A percentile compares a stretch with the other conserved stretches of the same genome.
Conservation (phyloP, 176 grass and related monocot species). For the Oryza punctata region DNA sequence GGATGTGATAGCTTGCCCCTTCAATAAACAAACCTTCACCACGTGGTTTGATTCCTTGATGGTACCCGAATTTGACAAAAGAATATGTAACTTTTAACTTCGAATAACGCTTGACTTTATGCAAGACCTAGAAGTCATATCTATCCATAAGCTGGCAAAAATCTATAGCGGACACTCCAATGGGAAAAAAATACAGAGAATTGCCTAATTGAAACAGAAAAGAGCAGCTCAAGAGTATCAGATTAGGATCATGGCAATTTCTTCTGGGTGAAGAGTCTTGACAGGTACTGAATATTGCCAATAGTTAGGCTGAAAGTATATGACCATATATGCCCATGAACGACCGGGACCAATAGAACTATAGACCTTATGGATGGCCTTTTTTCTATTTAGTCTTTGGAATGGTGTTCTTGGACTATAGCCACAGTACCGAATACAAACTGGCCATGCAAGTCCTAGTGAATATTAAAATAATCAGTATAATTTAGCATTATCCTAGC, state of each 20-base stretch:
- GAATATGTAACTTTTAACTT: conserved; percentile 13
- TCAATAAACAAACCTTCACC: conserved; percentile 10
- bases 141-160: conserved; percentile 6
- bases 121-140: conserved; percentile 20
- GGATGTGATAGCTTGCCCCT: conserved; percentile 24
- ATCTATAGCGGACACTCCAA: neutral
- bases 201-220: conserved; percentile 25
- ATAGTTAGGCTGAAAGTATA: conserved; percentile 34
- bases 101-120: conserved; percentile 2
- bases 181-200: neutral
- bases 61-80: conserved; percentile 29
- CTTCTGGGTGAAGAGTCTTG: conserved; percentile 19
- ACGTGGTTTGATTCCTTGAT: conserved; percentile 18
- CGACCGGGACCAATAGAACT: neutral
- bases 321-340: neutral
- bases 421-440: neutral
- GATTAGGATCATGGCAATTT: conserved; percentile 28
- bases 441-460: neutral
- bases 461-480: neutral
- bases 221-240: conserved; percentile 15
- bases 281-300: neutral
- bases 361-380: neutral
- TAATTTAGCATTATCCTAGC: neutral
- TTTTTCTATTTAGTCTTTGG: neutral
- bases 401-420: neutral